Conservation (phyloP, 768 basidiomycete genomes). For the Lentinula guzmanii region DNA sequence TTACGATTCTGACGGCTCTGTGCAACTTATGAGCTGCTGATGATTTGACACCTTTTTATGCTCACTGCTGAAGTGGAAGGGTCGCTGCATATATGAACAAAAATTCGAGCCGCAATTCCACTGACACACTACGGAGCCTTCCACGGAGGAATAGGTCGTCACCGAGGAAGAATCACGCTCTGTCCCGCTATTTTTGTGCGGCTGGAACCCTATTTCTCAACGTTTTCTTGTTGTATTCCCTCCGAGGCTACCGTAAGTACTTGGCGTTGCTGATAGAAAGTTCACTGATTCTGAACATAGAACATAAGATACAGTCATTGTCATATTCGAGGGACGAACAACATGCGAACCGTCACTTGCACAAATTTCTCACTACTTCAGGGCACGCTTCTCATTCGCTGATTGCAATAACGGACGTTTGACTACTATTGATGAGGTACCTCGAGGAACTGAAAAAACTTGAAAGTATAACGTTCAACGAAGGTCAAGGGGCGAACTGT, state of each 20-base stretch:
- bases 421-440: neutral
- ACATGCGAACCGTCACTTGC: neutral
- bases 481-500: constrained; percentile 4
- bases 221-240: neutral
- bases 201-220: neutral
- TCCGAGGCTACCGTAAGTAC: neutral
- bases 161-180: neutral
- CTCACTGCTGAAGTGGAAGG: no score
- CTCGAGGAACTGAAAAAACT: neutral
- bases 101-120: no score
- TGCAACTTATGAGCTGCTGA: no score
- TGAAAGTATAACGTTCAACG: neutral
- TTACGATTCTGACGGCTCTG: no score
- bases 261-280: neutral
- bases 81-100: no score
- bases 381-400: neutral
- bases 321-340: constrained; percentile 4
- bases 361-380: neutral
- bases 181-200: neutral
- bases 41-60: no score
- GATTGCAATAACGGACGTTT: neutral
- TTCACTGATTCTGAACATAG: neutral
- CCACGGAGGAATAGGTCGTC: no score
- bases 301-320: neutral
- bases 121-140: neutral